Evolutionary conservation across 257 asterid species (phyloP).

Genomic region (Haberlea rhodopensis): DNA sequence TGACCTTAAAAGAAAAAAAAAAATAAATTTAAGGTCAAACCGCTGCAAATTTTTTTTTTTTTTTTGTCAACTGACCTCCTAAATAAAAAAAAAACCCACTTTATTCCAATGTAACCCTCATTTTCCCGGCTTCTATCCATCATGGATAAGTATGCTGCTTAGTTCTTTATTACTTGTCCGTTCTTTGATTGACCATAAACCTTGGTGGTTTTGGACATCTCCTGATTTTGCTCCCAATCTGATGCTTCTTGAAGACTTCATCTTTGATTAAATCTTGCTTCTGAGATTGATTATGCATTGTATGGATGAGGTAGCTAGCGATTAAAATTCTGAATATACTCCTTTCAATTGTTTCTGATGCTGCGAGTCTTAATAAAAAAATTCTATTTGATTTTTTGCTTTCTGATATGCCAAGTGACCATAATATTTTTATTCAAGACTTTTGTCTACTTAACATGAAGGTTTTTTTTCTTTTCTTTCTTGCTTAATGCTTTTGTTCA

Average conservation of each 20-base stretch:
- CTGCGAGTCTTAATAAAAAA: not conserved
- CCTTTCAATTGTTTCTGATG: not conserved
- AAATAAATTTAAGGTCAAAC: no score
- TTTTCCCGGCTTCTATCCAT: conserved; percentile 83
- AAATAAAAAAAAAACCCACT: no score
- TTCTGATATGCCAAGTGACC: conserved; percentile 1
- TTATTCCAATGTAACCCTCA: no score
- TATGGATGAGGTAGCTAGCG: not conserved
- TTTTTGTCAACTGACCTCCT: no score
- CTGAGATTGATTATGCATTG: conserved; percentile 8
- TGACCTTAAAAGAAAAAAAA: no score
- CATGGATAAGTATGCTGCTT: conserved; percentile 71
- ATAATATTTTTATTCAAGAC: not conserved
- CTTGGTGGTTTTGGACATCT: conserved; percentile 17
- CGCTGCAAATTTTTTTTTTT: no score
- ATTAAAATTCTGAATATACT: conserved; percentile 7
- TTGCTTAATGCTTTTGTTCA: not conserved
- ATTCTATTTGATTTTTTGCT: conserved; percentile 1
- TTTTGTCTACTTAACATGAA: not conserved
- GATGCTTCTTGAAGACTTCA: conserved; percentile 2
- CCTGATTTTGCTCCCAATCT: conserved; percentile 14
- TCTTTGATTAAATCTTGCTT: conserved; percentile 14
- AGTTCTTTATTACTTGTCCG: conserved; percentile 9
- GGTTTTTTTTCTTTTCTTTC: conserved; percentile 4
- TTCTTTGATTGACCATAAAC: conserved; percentile 18